phyloP scores from a whole-genome alignment of 1,284 basidiomycete genomes.

The Puccinia polysora region DNA sequence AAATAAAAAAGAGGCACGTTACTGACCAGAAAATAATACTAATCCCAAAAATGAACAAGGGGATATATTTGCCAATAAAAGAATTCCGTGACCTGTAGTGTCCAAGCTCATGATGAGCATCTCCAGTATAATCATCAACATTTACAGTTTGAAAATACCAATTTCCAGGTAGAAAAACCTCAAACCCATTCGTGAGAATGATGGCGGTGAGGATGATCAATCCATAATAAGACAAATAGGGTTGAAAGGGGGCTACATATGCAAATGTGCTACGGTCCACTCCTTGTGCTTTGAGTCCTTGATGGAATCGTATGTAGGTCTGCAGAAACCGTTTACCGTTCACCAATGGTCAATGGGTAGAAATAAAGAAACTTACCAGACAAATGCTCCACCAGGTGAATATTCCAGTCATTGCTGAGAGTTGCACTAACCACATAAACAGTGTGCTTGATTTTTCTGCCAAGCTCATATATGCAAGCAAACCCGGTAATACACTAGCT shows the following conservation, averaged over 20 bases:
- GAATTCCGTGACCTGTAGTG: constrained; percentile 42
- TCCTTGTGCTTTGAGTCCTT: constrained; percentile 61
- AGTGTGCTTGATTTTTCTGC: constrained; percentile 62
- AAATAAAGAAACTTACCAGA: constrained; percentile 45
- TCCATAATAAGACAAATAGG: constrained; percentile 49
- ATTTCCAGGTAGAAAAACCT: constrained; percentile 49
- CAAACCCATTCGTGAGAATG: constrained; percentile 49
- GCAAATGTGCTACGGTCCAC: constrained; percentile 59
- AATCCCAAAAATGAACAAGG: constrained; percentile 71
- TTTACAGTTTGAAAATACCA: constrained; percentile 43
- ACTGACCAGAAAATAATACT: constrained; percentile 61
- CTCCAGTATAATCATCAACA: not conserved
- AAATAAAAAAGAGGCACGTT: not conserved
- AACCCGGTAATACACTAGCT: constrained; percentile 58
- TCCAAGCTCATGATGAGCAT: not conserved
- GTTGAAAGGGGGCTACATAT: constrained; percentile 57
- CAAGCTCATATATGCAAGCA: constrained; percentile 70
- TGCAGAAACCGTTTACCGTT: not conserved
- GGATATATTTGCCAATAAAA: constrained; percentile 69
- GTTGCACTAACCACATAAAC: constrained; percentile 67
- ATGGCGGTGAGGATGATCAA: constrained; percentile 47
- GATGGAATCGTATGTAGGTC: constrained; percentile 69
- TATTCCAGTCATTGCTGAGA: constrained; percentile 55
- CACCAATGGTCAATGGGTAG: constrained; percentile 39
- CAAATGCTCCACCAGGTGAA: constrained; percentile 43